A percentile compares a stretch with the other conserved stretches of the same genome.
phyloP scores from a whole-genome alignment of 148 eudicot species.

The Tetragonia tetragonoides region DNA sequence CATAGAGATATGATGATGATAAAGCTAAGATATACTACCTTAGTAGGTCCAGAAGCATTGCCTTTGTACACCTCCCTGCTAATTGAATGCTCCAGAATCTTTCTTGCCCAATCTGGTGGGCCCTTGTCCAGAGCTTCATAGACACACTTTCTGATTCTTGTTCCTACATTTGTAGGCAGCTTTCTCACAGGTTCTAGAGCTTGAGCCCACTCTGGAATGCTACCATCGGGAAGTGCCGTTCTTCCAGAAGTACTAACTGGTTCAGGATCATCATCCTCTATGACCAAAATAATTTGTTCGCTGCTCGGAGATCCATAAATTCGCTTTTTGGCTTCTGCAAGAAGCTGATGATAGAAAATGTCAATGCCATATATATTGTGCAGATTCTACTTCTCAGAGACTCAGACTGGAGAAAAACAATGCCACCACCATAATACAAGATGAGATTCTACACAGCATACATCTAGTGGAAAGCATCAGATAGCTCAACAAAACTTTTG shows the following conservation, averaged over 20 bases:
- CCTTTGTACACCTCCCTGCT: slow-evolving; percentile 82
- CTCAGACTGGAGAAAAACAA: not conserved
- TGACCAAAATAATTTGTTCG: slow-evolving; percentile 31
- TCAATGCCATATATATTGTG: slow-evolving; percentile 6
- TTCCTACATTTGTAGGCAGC: slow-evolving; percentile 85
- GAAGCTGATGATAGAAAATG: slow-evolving; percentile 46
- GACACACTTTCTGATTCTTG: slow-evolving; percentile 66
- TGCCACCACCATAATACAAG: not conserved
- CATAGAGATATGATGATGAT: not conserved
- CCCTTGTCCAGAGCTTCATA: slow-evolving; percentile 55
- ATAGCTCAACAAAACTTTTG: too few relatives aligned
- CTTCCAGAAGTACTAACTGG: slow-evolving; percentile 35
- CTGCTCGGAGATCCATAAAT: slow-evolving; percentile 46
- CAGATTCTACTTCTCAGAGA: not conserved
- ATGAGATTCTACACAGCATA: too few relatives aligned
- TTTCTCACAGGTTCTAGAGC: slow-evolving; percentile 68
- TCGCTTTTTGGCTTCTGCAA: slow-evolving; percentile 57
- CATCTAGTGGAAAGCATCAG: too few relatives aligned
- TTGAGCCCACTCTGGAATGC: slow-evolving; percentile 64
- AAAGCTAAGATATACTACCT: slow-evolving; percentile 37
- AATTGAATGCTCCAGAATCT: slow-evolving; percentile 63
- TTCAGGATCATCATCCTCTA: slow-evolving; percentile 52
- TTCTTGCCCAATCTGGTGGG: slow-evolving; percentile 81
- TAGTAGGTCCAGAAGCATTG: slow-evolving; percentile 82
- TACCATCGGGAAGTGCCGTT: slow-evolving; percentile 29